Base-by-base conservation (phyloP, 495 filamentous ascomycete species). In the Antarctomyces pellizariae region DNA sequence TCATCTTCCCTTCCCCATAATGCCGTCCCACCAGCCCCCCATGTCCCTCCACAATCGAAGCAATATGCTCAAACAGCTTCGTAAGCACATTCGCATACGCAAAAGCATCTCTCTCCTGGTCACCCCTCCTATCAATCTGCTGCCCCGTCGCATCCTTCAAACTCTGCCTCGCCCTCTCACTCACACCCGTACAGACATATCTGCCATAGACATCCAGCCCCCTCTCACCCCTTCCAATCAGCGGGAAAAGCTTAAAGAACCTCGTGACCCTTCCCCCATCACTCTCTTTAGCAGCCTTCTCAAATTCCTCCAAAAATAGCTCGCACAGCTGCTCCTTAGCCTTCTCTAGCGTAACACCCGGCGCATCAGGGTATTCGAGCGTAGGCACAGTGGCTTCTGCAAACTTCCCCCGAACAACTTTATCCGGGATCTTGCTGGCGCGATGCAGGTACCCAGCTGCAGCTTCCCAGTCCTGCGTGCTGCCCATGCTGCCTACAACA, bases 401-500 rank as follows among this genome's bases (percentile, higher is more conserved):
- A 42, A 95, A 97, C n/a, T 65, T 61, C 2, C 89, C 75, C 28
- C 73, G 55, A 23, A 83, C 56, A 33, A 93, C 82, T 0, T 71
- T 58, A 10, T 62, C 50, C 1, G 86, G 82, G 21, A 97, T 71
- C 36, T 73, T 65, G 22, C 65, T 61, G 3, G 89, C 79, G 7
- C 86, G 70, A 26, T 71, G 64, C 22, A 95, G 59, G 46, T 92
- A 95, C 18, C 62, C 73, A 20, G 86, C 86, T 3, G 86, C 86
- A 1, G 73, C 84, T 52, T 97, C 86, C 89, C 89, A 97, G 49
- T 95, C 89, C 48, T 97, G 86, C 20, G 89, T 75, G 2, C 80
- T 86, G 7, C 86, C 89, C 86, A 97, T 95, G 21, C 76, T 83
- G 10, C 79, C 83, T 8, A 77, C 67, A 14, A 95, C 82, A n/a